A percentile compares a stretch with the other conserved stretches of the same genome.
phyloP scores from a whole-genome alignment of 2,329 filamentous ascomycete species.

The Pyrenophora seminiperda region DNA sequence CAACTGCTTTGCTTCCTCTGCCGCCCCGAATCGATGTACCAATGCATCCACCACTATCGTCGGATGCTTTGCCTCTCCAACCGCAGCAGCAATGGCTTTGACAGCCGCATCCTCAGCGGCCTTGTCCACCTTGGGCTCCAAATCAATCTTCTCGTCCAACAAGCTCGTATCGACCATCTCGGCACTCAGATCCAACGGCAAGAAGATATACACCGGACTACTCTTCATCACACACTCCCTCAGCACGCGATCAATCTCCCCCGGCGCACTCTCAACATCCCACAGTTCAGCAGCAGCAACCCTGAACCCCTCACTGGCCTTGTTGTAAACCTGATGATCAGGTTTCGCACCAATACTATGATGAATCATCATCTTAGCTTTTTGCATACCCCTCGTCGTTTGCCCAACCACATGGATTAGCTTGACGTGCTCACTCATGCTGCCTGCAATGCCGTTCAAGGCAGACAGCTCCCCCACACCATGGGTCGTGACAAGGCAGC shows the following conservation, averaged over 20 bases:
- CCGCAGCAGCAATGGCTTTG: constrained; percentile 39
- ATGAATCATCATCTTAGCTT: constrained; percentile 53
- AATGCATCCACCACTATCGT: constrained; percentile 49
- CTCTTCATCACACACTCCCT: constrained; percentile 51
- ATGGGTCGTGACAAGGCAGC: constrained; percentile 62
- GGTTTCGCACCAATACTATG: constrained; percentile 52
- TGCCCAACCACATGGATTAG: constrained; percentile 55
- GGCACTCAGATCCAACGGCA: constrained; percentile 51
- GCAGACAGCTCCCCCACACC: constrained; percentile 61
- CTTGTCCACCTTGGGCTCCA: constrained; percentile 34
- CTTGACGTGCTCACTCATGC: constrained; percentile 52
- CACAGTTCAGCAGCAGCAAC: constrained; percentile 50
- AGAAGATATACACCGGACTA: constrained; percentile 53
- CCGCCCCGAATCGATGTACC: constrained; percentile 47
- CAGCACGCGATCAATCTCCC: constrained; percentile 53
- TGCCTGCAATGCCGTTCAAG: constrained; percentile 53
- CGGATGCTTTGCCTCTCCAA: constrained; percentile 46
- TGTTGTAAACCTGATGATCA: constrained; percentile 51
- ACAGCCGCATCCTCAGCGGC: constrained; percentile 40
- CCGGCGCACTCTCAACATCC: constrained; percentile 48
- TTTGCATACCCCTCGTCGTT: constrained; percentile 50
- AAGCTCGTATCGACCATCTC: constrained; percentile 43
- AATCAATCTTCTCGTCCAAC: constrained; percentile 47
- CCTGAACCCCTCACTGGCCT: constrained; percentile 46
- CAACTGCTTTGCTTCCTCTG: constrained; percentile 40